Conservation (phyloP, 139 green algal species). For the Chlamydomonas incerta region DNA sequence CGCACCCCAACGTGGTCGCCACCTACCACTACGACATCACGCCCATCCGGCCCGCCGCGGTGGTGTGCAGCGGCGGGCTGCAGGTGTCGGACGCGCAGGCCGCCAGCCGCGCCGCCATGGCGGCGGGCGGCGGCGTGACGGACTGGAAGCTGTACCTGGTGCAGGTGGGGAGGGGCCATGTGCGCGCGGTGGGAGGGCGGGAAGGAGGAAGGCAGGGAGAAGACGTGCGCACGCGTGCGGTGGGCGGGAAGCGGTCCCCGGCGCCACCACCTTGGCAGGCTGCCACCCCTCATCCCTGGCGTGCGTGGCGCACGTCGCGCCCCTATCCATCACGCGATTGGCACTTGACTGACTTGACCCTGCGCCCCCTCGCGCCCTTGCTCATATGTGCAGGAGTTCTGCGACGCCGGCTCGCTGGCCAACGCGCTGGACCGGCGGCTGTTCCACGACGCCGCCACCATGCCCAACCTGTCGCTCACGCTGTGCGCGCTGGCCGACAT, state of each 20-base stretch:
- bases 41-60: slow-evolving; percentile 5
- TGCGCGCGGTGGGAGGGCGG: no score
- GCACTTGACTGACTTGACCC: no score
- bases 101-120: background rate
- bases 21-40: slow-evolving; percentile 60
- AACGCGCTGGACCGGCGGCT: slow-evolving; percentile 30
- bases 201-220: no score
- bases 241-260: no score
- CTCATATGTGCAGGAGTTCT: slow-evolving; percentile 53
- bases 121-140: background rate
- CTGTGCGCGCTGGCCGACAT: slow-evolving; percentile 45
- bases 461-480: slow-evolving; percentile 43
- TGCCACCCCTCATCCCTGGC: no score
- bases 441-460: slow-evolving; percentile 37
- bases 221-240: no score
- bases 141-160: slow-evolving; percentile 71
- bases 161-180: no score
- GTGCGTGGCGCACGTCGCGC: no score
- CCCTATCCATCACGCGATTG: no score
- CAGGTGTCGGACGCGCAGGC: slow-evolving; percentile 4
- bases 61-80: slow-evolving; percentile 28
- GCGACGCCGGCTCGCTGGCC: slow-evolving; percentile 42
- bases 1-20: slow-evolving; percentile 56
- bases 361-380: background rate
- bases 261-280: no score